Conservation (phyloP, 2,329 filamentous ascomycete genomes). For the Anthostomella pinea region DNA sequence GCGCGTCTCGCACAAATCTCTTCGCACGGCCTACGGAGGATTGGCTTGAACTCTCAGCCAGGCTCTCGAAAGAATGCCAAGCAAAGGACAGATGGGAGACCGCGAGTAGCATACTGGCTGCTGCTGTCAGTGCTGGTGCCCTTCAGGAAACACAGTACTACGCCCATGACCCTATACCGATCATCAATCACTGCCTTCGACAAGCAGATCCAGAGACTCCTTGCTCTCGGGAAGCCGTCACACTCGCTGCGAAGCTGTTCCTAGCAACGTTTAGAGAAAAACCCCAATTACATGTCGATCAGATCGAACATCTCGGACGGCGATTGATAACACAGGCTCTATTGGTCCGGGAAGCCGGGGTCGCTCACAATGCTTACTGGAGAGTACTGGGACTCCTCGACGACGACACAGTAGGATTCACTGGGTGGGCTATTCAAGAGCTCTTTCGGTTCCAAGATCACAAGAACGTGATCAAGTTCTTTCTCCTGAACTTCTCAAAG, state of each 20-base stretch:
- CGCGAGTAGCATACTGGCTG: constrained; percentile 31
- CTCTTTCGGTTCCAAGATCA: constrained; percentile 31
- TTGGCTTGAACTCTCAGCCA: constrained; percentile 28
- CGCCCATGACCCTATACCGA: constrained; percentile 32
- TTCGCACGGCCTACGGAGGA: constrained; percentile 11
- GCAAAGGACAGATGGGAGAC: constrained; percentile 28
- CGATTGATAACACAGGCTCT: constrained; percentile 31
- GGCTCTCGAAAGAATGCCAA: constrained; percentile 35
- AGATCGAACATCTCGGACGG: constrained; percentile 23
- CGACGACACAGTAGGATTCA: constrained; percentile 23
- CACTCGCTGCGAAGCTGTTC: constrained; percentile 31
- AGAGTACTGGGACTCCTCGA: constrained; percentile 27
- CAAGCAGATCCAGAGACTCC: constrained; percentile 9
- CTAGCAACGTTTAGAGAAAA: constrained; percentile 28
- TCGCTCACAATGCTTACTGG: constrained; percentile 31
- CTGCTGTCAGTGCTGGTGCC: constrained; percentile 24
- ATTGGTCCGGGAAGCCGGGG: constrained; percentile 13
- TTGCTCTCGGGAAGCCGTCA: constrained; percentile 12
- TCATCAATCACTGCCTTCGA: constrained; percentile 31
- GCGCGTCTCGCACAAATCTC: constrained; percentile 4
- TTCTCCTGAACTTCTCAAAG: constrained; percentile 32
- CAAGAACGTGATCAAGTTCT: constrained; percentile 33
- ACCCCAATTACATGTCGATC: constrained; percentile 5
- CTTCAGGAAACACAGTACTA: constrained; percentile 35
- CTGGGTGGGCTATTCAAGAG: constrained; percentile 30